Percentiles rank a stretch among this genome's conserved stretches.
These are phyloP conservation scores for Podospora australis DNA, from an alignment of 495 filamentous ascomycete genomes.

Conservation along the genomic window DNA sequence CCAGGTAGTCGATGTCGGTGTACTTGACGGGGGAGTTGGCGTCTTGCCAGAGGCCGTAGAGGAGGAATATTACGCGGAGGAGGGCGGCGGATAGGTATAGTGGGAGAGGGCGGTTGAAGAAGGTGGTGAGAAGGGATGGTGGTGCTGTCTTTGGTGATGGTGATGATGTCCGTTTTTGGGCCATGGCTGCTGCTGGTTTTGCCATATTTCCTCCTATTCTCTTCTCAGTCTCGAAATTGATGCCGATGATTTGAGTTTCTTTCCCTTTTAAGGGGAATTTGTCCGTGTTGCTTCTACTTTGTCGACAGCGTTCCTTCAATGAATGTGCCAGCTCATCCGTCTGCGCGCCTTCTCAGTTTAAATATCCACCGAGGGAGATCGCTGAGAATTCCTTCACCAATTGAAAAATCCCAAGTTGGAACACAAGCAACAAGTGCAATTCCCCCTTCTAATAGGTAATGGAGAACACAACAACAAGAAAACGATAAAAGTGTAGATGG, in stretches of 20 bases:
- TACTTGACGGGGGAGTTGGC: conserved; percentile 86
- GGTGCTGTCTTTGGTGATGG: neutral
- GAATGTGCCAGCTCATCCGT: too few relatives aligned
- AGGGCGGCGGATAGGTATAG: conserved; percentile 63
- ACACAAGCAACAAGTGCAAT: too few relatives aligned
- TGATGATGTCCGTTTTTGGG: neutral
- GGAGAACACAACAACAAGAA: neutral
- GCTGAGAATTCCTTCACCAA: too few relatives aligned
- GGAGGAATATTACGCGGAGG: conserved; percentile 62
- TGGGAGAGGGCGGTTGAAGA: conserved; percentile 36
- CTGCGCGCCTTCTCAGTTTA: too few relatives aligned
- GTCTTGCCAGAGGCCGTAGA: conserved; percentile 90
- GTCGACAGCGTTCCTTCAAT: too few relatives aligned
- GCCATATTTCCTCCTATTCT: neutral
- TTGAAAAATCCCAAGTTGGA: too few relatives aligned
- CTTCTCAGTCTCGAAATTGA: neutral
- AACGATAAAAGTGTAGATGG: neutral
- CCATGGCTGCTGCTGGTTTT: neutral
- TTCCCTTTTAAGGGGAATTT: too few relatives aligned
- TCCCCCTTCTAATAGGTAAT: too few relatives aligned
- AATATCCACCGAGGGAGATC: too few relatives aligned
- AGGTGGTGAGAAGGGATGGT: conserved; percentile 17
- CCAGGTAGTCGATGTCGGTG: conserved; percentile 97
- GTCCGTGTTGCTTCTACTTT: too few relatives aligned
- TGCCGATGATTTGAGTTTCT: neutral